Conservation (phyloP, 495 filamentous ascomycete species). For the Hypomontagnella monticulosa region DNA sequence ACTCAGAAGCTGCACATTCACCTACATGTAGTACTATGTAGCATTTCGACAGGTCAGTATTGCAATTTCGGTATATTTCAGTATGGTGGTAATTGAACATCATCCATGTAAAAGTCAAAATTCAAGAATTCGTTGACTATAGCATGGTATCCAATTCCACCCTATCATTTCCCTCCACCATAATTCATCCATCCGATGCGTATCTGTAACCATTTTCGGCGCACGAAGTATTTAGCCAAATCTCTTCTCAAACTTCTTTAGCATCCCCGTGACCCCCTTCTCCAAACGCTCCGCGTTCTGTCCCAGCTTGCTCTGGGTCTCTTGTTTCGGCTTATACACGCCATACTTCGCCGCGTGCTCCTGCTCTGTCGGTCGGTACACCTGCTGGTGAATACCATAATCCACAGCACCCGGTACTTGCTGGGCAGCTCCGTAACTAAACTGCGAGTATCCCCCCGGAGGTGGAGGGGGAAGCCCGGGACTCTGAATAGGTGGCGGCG, state of each 20-base stretch:
- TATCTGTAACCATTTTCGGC: too few relatives aligned
- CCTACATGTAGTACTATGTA: too few relatives aligned
- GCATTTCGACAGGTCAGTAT: too few relatives aligned
- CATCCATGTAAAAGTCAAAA: too few relatives aligned
- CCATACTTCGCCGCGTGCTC: constrained; percentile 58
- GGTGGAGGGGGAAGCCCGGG: constrained; percentile 46
- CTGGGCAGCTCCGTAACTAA: constrained; percentile 56
- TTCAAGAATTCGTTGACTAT: too few relatives aligned
- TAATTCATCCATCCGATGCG: too few relatives aligned
- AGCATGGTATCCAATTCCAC: constrained; percentile 9
- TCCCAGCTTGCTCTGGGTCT: constrained; percentile 69
- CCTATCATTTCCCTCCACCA: too few relatives aligned
- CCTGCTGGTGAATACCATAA: constrained; percentile 77
- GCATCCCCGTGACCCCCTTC: constrained; percentile 78
- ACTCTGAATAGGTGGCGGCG: constrained; percentile 40
- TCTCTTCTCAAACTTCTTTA: constrained; percentile 92
- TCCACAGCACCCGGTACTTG: constrained; percentile 51
- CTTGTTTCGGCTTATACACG: constrained; percentile 58
- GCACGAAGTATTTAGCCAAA: constrained; percentile 57
- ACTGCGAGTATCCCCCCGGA: constrained; percentile 66
- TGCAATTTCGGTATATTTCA: too few relatives aligned
- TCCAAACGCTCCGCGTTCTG: constrained; percentile 75
- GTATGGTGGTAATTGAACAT: too few relatives aligned
- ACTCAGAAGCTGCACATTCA: too few relatives aligned
- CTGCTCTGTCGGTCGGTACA: constrained; percentile 78